Evolutionary conservation across 345 rosid species (phyloP).

Genomic region (Eucalyptus marginata): DNA sequence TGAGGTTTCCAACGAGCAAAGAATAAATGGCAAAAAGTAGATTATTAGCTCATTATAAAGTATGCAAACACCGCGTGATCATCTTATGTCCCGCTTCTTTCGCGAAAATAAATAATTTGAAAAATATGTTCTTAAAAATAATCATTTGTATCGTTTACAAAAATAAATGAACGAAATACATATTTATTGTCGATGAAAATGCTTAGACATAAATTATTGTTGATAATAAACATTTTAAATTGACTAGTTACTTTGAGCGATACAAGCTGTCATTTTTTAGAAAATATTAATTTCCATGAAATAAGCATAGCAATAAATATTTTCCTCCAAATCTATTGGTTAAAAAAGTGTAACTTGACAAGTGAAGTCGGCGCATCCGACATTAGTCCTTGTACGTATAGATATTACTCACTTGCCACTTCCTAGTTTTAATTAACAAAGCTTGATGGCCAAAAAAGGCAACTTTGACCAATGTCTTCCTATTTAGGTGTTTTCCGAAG

Average conservation of each 20-base stretch:
- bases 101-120: accelerated
- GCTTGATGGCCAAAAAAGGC: background rate
- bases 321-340: background rate
- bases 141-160: background rate
- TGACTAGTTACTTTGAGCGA: accelerated
- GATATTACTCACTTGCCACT: background rate
- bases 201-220: background rate
- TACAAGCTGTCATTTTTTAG: accelerated
- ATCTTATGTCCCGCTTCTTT: accelerated
- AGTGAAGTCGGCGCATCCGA: background rate
- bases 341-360: background rate
- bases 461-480: background rate
- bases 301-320: background rate
- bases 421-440: background rate
- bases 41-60: background rate
- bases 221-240: background rate
- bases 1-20: background rate
- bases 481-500: background rate
- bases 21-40: too few species aligned
- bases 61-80: accelerated
- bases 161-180: background rate
- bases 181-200: background rate
- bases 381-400: accelerated
- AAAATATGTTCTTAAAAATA: background rate
- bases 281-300: accelerated